These are phyloP conservation scores for Furcasterigmium furcatum DNA, from an alignment of 2,329 filamentous ascomycete genomes.

Conservation along the genomic window DNA sequence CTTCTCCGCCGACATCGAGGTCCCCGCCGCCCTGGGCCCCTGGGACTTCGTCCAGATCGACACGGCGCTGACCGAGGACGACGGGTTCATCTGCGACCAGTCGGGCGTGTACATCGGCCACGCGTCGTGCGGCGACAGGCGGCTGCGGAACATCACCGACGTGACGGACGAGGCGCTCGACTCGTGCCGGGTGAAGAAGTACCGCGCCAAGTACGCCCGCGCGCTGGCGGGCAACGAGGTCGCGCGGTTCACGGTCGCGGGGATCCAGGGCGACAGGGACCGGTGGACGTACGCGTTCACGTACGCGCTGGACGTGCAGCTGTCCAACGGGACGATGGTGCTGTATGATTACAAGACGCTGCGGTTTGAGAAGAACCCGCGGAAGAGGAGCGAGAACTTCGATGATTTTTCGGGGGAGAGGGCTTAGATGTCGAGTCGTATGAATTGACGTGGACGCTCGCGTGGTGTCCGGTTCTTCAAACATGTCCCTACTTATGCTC, in stretches of 20 bases:
- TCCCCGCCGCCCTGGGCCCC: constrained; percentile 4
- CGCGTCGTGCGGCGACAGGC: constrained; percentile 4
- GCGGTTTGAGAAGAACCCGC: constrained; percentile 7
- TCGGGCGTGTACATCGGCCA: constrained; percentile 7
- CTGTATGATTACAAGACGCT: constrained; percentile 5
- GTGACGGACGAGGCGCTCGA: constrained; percentile 3
- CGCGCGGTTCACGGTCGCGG: constrained; percentile 6
- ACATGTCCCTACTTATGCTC: too few relatives aligned
- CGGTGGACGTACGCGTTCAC: constrained; percentile 2
- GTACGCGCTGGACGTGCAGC: constrained; percentile 6
- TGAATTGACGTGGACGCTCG: too few relatives aligned
- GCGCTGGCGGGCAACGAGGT: constrained; percentile 3
- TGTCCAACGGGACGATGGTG: constrained; percentile 8
- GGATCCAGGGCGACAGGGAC: constrained; percentile 4
- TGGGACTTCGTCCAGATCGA: constrained; percentile 8
- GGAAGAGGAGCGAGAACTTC: constrained; percentile 1
- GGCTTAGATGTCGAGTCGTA: too few relatives aligned
- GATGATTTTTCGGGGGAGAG: constrained; percentile 6
- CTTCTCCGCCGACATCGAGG: constrained; percentile 5
- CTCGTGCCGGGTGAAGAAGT: constrained; percentile 7
- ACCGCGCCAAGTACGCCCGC: constrained; percentile 4
- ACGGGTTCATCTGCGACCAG: constrained; percentile 10
- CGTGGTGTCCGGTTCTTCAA: too few relatives aligned
- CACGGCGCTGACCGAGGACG: constrained; percentile 1
- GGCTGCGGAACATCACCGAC: constrained; percentile 3